These are phyloP conservation scores for Suillus placidus DNA, from an alignment of 768 basidiomycete species.

Conservation along the genomic window DNA sequence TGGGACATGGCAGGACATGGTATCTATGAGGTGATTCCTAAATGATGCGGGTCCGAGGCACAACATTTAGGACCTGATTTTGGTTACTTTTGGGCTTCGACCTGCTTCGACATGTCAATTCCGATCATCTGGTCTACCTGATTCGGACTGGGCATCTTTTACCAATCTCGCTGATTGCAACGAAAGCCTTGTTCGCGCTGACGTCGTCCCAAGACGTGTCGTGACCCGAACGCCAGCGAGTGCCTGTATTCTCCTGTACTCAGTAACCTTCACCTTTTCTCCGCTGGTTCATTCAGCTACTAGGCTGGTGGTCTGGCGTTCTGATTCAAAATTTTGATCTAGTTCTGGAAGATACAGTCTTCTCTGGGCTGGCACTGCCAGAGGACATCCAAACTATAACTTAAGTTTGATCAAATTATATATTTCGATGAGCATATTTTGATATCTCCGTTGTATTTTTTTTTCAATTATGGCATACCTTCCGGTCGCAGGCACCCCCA, in stretches of 20 bases:
- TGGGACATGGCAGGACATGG: no score
- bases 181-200: neutral
- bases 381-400: neutral
- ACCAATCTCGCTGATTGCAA: neutral
- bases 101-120: neutral
- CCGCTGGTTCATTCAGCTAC: neutral
- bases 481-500: neutral
- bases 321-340: neutral
- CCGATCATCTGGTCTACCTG: neutral
- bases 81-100: neutral
- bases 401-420: conserved; percentile 9
- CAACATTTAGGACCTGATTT: neutral
- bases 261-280: neutral
- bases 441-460: conserved; percentile 3
- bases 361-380: neutral
- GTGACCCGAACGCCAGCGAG: neutral
- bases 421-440: neutral
- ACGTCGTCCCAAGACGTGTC: neutral
- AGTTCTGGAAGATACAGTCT: neutral
- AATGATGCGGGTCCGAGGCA: neutral
- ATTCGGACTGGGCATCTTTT: neutral
- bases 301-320: neutral
- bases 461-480: conserved; percentile 6
- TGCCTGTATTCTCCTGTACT: neutral
- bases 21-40: neutral